Conservation (phyloP, 1,284 basidiomycete genomes). For the Fomitopsis pinicola region DNA sequence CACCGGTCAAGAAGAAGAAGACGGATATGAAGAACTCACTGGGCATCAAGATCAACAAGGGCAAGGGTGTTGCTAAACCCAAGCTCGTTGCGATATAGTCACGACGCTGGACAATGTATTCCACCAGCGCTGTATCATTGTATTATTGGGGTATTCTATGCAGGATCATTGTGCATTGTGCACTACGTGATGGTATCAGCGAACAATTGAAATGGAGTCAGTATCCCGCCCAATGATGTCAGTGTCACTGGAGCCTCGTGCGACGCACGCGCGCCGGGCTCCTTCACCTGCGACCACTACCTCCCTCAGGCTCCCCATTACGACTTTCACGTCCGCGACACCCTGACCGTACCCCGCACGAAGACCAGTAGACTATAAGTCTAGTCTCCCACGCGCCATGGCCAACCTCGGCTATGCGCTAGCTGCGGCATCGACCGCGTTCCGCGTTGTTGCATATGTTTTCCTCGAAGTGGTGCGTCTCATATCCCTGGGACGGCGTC, state of each 20-base stretch:
- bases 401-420: constrained; percentile 14
- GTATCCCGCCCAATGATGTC: background rate
- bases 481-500: background rate
- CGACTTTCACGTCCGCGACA: background rate
- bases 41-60: constrained; percentile 71
- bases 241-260: background rate
- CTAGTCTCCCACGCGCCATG: background rate
- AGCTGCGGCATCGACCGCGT: constrained; percentile 20
- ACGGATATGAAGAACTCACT: constrained; percentile 53
- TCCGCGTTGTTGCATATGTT: constrained; percentile 18
- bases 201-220: background rate
- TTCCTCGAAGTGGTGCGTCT: constrained; percentile 23
- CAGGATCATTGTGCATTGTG: background rate
- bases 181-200: background rate
- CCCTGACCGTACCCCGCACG: background rate
- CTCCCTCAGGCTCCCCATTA: background rate
- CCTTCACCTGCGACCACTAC: background rate
- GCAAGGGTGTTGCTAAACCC: constrained; percentile 28
- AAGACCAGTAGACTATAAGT: background rate
- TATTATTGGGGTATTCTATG: background rate
- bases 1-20: constrained; percentile 62
- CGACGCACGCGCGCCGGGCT: background rate
- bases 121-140: background rate
- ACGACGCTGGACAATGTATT: background rate
- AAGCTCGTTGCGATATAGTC: constrained; percentile 8